Conservation (phyloP, 1,284 basidiomycete genomes). For the Cryptococcus wingfieldii region DNA sequence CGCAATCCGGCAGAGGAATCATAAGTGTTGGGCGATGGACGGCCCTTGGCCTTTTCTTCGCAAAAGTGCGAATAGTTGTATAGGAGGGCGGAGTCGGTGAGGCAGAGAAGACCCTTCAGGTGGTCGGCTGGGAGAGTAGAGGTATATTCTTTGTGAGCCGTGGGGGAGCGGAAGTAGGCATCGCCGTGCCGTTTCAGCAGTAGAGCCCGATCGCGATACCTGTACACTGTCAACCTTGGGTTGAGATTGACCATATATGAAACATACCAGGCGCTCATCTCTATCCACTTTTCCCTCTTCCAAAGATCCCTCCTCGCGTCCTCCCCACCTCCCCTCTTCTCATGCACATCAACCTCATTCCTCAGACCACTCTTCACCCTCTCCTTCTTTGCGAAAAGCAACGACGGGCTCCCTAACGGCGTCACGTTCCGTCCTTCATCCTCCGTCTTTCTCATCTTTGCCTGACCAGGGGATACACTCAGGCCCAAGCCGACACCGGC, state of each 20-base stretch:
- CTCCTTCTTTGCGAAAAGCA: not conserved
- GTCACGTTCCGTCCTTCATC: not conserved
- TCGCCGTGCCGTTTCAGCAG: slow-evolving; percentile 41
- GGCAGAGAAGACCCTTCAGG: slow-evolving; percentile 46
- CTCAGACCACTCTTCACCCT: not conserved
- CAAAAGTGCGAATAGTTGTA: slow-evolving; percentile 53
- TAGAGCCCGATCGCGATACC: slow-evolving; percentile 28
- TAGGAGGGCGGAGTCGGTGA: slow-evolving; percentile 52
- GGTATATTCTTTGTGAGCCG: slow-evolving; percentile 22
- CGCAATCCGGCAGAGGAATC: slow-evolving; percentile 29
- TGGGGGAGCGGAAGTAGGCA: slow-evolving; percentile 25
- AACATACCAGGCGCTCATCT: slow-evolving; percentile 16
- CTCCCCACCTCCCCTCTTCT: slow-evolving; percentile 4
- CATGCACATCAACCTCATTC: slow-evolving; percentile 3
- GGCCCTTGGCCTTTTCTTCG: slow-evolving; percentile 46
- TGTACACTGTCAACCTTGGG: not conserved
- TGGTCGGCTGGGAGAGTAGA: slow-evolving; percentile 25
- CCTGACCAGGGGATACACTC: slow-evolving; percentile 9
- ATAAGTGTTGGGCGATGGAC: slow-evolving; percentile 29
- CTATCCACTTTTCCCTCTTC: slow-evolving; percentile 19
- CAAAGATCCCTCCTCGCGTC: slow-evolving; percentile 13
- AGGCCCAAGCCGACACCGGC: slow-evolving; percentile 27
- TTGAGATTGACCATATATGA: not conserved
- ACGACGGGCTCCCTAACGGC: not conserved
- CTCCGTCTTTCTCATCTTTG: not conserved